phyloP scores from a whole-genome alignment of 176 grass and related monocot species.

The Ampelocalamus luodianensis region DNA sequence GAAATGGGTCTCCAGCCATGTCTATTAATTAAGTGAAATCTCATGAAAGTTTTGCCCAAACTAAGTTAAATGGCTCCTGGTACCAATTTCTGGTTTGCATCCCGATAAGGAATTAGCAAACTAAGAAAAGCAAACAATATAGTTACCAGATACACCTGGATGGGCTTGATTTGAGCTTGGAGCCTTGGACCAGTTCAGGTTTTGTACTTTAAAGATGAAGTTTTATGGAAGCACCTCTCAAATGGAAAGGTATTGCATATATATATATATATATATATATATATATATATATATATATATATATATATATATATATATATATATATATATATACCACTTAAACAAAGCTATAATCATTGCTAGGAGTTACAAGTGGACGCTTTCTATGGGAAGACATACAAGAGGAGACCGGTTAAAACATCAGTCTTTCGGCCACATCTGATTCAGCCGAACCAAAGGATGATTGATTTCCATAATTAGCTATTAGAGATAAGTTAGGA shows the following conservation, averaged over 20 bases:
- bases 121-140: conserved; percentile 32
- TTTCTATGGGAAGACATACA: no score
- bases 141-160: not conserved
- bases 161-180: not conserved
- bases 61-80: not conserved
- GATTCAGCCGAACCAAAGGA: no score
- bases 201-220: not conserved
- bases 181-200: not conserved
- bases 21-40: conserved; percentile 16
- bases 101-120: conserved; percentile 5
- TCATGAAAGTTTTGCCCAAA: not conserved
- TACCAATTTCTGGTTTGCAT: not conserved
- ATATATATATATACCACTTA: no score
- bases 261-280: no score
- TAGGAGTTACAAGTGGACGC: not conserved
- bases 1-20: not conserved
- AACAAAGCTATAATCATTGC: not conserved
- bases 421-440: no score
- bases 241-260: not conserved
- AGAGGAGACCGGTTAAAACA: no score
- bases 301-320: no score
- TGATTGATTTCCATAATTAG: no score
- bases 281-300: no score
- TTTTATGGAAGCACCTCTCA: not conserved
- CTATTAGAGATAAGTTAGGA: no score